These are phyloP conservation scores for Aureoboletus auriporus DNA, from an alignment of 768 basidiomycete species.

Conservation along the genomic window DNA sequence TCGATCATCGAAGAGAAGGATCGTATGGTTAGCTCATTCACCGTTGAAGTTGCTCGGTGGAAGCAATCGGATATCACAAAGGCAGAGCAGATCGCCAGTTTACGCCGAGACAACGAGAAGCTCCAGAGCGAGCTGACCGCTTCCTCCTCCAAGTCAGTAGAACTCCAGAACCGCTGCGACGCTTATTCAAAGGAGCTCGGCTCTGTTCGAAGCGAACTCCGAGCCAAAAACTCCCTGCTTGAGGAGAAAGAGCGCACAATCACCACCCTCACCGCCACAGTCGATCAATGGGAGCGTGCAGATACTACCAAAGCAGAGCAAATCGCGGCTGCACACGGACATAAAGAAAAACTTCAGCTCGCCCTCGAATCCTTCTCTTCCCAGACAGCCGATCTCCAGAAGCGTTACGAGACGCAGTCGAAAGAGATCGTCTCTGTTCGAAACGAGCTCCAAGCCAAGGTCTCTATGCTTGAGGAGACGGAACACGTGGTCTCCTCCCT, in stretches of 20 bases:
- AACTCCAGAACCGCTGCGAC: background rate
- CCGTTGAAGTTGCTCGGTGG: background rate
- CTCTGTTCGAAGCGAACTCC: background rate
- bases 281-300: background rate
- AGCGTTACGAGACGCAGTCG: background rate
- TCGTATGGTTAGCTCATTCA: too few species aligned
- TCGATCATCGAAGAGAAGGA: slow-evolving; percentile 1
- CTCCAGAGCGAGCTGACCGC: background rate
- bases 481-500: background rate
- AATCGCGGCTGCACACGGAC: background rate
- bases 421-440: background rate
- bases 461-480: slow-evolving; percentile 1
- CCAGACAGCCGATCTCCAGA: too few species aligned
- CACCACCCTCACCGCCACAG: background rate
- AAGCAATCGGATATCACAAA: background rate
- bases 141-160: background rate
- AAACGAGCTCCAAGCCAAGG: background rate
- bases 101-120: background rate
- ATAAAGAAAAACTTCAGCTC: too few species aligned
- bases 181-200: slow-evolving; percentile 1
- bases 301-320: background rate
- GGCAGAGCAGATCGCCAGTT: background rate
- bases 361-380: too few species aligned
- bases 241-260: background rate
- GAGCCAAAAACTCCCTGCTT: background rate